Evolutionary conservation across 345 rosid species (phyloP).

Genomic region (Cardamine chenopodiifolia): DNA sequence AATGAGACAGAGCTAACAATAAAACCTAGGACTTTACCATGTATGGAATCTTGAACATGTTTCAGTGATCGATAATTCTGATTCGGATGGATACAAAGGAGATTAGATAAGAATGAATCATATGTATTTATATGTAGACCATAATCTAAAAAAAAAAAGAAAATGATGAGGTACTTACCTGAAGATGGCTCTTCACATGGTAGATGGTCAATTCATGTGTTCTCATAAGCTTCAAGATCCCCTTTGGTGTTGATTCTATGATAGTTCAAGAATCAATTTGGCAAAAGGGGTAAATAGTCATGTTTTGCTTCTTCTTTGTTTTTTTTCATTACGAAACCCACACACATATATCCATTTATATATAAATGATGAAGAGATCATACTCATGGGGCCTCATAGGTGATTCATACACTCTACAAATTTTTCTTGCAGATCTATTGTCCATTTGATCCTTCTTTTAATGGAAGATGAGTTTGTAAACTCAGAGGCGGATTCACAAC

Average conservation of each 20-base stretch:
- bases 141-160: neutral
- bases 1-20: neutral
- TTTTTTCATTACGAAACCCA: neutral
- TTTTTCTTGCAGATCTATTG: slow-evolving; percentile 73
- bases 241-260: slow-evolving; percentile 80
- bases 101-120: neutral
- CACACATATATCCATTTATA: no score
- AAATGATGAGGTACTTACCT: slow-evolving; percentile 44
- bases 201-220: slow-evolving; percentile 73
- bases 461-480: slow-evolving; percentile 7
- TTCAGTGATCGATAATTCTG: slow-evolving; percentile 19
- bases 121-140: neutral
- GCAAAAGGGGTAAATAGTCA: no score
- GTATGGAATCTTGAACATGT: slow-evolving; percentile 5
- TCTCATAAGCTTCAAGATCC: slow-evolving; percentile 76
- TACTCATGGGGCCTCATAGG: slow-evolving; percentile 76
- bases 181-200: slow-evolving; percentile 92
- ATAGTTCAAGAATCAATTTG: slow-evolving; percentile 14
- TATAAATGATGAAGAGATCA: slow-evolving; percentile 32
- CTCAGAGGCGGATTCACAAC: slow-evolving; percentile 17
- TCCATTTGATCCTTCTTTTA: slow-evolving; percentile 75
- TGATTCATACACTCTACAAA: slow-evolving; percentile 71
- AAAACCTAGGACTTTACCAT: neutral
- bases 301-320: no score
- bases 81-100: neutral